Evolutionary conservation across 1,139 yeast species (phyloP).

Genomic region (Yamadazyma siamensis): DNA sequence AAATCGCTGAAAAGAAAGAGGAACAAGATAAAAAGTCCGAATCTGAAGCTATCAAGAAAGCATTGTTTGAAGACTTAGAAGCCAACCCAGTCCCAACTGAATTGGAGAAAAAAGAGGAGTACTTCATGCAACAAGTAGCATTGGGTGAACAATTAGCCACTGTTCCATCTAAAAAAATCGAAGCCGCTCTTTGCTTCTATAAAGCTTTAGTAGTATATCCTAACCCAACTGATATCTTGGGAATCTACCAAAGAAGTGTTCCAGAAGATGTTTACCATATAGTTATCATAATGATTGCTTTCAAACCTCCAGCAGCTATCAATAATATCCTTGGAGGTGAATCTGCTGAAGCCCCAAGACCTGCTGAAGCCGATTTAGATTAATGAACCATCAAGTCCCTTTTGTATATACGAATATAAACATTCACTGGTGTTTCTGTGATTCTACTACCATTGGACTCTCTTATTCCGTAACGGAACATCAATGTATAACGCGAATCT

Average conservation of each 20-base stretch:
- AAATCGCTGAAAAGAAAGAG: conserved; percentile 53
- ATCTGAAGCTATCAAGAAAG: conserved; percentile 57
- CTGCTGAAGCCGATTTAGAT: conserved; percentile 38
- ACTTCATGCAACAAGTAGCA: conserved; percentile 80
- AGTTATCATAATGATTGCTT: conserved; percentile 83
- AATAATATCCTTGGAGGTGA: conserved; percentile 58
- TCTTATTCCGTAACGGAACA: too few species aligned
- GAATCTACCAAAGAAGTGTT: conserved; percentile 83
- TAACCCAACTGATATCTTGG: conserved; percentile 86
- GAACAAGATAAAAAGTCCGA: conserved; percentile 60
- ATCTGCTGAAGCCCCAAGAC: conserved; percentile 14
- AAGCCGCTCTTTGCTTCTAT: conserved; percentile 87
- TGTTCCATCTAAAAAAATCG: conserved; percentile 58
- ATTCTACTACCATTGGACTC: neutral
- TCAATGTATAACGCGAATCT: too few species aligned
- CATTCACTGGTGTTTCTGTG: neutral
- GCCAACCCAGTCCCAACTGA: conserved; percentile 76
- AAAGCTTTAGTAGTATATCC: conserved; percentile 95
- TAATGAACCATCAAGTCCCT: conserved; percentile 12
- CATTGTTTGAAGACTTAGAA: conserved; percentile 60
- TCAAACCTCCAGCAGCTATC: conserved; percentile 82
- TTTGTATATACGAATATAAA: neutral
- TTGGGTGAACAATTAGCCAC: conserved; percentile 72
- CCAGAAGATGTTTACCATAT: conserved; percentile 80
- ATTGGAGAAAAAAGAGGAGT: conserved; percentile 65